phyloP scores from a whole-genome alignment of 2,329 filamentous ascomycete species.

The Paecilomyces formosus region DNA sequence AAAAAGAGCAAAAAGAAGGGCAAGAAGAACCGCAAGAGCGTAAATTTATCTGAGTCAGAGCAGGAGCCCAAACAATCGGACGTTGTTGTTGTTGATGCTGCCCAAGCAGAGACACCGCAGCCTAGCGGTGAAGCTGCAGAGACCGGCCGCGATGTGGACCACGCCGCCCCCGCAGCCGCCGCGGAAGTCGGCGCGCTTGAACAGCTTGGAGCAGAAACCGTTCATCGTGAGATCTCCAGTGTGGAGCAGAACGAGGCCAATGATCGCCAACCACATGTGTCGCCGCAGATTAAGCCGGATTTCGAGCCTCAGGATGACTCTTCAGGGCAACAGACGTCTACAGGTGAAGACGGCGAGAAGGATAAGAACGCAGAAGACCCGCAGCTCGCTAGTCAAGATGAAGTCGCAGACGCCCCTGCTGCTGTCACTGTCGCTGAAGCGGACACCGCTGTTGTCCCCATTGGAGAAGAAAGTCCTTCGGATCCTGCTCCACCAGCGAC shows the following conservation, averaged over 20 bases:
- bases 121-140: neutral
- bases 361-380: neutral
- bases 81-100: neutral
- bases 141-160: neutral
- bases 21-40: neutral
- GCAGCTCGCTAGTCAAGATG: neutral
- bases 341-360: neutral
- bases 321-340: neutral
- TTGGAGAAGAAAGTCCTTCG: neutral
- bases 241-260: constrained; percentile 6
- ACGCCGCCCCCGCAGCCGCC: neutral
- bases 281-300: constrained; percentile 1
- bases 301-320: neutral
- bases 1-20: neutral
- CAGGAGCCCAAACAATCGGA: neutral
- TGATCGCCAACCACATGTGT: constrained; percentile 7
- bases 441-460: neutral
- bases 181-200: constrained; percentile 4
- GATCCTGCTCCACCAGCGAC: neutral
- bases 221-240: neutral
- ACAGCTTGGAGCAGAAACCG: neutral
- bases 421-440: neutral
- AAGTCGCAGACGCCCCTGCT: neutral
- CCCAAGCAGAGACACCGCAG: neutral
- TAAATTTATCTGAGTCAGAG: neutral